phyloP scores from a whole-genome alignment of 140 eudicot species.

The Bidens hawaiensis region DNA sequence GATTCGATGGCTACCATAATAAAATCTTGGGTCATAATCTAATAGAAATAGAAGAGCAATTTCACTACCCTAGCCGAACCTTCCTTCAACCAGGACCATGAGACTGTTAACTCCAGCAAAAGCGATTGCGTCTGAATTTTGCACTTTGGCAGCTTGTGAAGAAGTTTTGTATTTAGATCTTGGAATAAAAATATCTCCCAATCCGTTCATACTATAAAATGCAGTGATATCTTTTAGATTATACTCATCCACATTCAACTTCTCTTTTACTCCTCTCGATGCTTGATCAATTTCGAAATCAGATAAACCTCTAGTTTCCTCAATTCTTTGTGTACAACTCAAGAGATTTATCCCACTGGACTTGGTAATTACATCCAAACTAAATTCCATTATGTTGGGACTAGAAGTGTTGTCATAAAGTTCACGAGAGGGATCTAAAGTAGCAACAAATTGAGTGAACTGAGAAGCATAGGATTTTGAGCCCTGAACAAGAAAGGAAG shows the following conservation, averaged over 20 bases:
- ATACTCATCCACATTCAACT: constrained; percentile 67
- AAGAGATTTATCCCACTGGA: constrained; percentile 39
- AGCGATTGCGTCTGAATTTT: no score
- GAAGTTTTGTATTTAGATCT: no score
- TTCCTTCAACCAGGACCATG: no score
- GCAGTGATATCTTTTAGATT: constrained; percentile 32
- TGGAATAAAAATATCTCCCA: no score
- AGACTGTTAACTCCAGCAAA: no score
- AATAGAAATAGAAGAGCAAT: no score
- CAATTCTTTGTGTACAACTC: constrained; percentile 29
- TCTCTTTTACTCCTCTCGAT: constrained; percentile 56
- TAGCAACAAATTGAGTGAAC: constrained; percentile 37
- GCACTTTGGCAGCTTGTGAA: no score
- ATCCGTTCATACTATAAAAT: constrained; percentile 33
- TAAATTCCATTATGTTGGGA: constrained; percentile 63
- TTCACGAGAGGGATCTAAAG: constrained; percentile 40
- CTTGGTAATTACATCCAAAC: constrained; percentile 44
- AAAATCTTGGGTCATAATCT: no score
- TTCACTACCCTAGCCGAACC: no score
- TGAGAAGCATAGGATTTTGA: constrained; percentile 44
- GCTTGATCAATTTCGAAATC: constrained; percentile 54
- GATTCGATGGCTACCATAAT: no score
- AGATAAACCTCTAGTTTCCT: constrained; percentile 30
- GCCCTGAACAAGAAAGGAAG: constrained; percentile 55
- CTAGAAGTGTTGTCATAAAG: constrained; percentile 47